A percentile compares a stretch with the other conserved stretches of the same genome.
These are phyloP conservation scores for Myriosclerotinia scirpicola DNA, from an alignment of 2,329 filamentous ascomycete genomes.

Conservation along the genomic window DNA sequence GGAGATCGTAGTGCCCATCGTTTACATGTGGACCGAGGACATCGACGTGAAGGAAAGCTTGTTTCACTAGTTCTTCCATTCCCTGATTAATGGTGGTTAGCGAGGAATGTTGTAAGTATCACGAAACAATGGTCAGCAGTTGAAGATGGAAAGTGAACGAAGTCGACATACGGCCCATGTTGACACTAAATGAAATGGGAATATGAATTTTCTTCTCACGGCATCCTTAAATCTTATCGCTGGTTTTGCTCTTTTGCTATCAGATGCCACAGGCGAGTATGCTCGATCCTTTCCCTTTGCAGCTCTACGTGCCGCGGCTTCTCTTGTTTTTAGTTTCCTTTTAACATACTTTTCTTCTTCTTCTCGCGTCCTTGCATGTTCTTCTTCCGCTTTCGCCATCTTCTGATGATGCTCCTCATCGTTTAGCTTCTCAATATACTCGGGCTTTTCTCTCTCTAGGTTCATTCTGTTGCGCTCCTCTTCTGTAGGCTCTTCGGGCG, in stretches of 20 bases:
- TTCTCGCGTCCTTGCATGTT: background rate
- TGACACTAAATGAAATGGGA: slow-evolving; percentile 81
- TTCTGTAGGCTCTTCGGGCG: background rate
- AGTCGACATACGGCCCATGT: slow-evolving; percentile 68
- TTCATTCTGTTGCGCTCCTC: background rate
- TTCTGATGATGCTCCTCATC: background rate
- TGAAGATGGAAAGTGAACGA: slow-evolving; percentile 31
- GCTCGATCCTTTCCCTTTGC: slow-evolving; percentile 2
- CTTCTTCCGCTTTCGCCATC: background rate
- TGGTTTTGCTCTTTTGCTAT: background rate
- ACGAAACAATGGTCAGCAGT: background rate
- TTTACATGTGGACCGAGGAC: slow-evolving; percentile 73
- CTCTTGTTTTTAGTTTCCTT: background rate
- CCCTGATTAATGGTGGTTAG: slow-evolving; percentile 51
- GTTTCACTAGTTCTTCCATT: slow-evolving; percentile 83
- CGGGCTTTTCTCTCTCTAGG: background rate
- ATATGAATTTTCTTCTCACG: slow-evolving; percentile 85
- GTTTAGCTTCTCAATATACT: background rate
- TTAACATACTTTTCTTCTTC: background rate
- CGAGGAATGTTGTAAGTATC: background rate
- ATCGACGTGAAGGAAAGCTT: slow-evolving; percentile 78
- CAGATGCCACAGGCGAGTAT: background rate
- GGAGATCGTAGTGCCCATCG: slow-evolving; percentile 76
- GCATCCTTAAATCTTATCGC: slow-evolving; percentile 77
- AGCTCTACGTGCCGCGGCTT: background rate